Conservation (phyloP, 148 eudicot genomes). For the Rhododendron ovatum region DNA sequence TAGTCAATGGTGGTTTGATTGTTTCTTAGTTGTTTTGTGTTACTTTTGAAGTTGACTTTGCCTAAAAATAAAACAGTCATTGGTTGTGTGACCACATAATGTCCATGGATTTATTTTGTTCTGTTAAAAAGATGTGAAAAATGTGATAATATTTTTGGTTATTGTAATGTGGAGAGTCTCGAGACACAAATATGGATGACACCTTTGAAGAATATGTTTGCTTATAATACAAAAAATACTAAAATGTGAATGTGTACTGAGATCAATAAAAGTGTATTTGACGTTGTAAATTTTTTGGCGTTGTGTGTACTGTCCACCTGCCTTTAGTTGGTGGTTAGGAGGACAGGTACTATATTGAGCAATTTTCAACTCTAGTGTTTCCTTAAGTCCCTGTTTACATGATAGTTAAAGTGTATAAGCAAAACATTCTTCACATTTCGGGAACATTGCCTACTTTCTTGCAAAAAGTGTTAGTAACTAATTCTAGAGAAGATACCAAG, state of each 20-base stretch:
- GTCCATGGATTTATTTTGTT: background rate
- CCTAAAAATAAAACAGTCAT: background rate
- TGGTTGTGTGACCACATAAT: background rate
- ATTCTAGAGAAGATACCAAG: background rate
- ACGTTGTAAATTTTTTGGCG: background rate
- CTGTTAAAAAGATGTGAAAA: background rate
- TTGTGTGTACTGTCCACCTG: background rate
- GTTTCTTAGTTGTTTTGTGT: background rate
- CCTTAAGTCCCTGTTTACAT: background rate
- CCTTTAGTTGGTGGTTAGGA: background rate
- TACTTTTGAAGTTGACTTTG: background rate
- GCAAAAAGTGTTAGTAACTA: background rate
- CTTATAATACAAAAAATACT: background rate
- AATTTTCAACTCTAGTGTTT: background rate
- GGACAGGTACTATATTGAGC: background rate
- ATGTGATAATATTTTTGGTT: background rate
- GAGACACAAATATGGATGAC: background rate
- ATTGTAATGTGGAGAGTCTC: background rate
- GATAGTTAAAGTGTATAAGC: background rate
- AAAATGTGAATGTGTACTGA: background rate
- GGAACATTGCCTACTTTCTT: background rate
- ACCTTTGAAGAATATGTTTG: background rate
- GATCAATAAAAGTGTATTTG: background rate
- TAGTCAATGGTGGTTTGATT: background rate
- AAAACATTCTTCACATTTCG: background rate